Percentiles rank a stretch among this genome's conserved stretches.
These are phyloP conservation scores for Lactarius akahatsu DNA, from an alignment of 768 basidiomycete genomes.

Conservation along the genomic window DNA sequence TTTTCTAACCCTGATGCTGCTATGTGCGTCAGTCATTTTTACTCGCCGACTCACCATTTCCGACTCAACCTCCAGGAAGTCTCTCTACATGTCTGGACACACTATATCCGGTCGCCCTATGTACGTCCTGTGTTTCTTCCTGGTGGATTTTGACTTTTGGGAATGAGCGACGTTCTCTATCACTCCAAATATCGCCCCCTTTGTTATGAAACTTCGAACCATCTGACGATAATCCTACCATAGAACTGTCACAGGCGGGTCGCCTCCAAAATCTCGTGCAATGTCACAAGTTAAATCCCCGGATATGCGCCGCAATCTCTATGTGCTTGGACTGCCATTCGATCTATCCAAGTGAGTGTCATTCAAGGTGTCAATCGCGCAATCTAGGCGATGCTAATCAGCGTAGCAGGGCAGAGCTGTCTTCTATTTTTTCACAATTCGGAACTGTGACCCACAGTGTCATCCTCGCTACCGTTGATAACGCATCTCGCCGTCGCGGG, in stretches of 20 bases:
- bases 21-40: slow-evolving; percentile 41
- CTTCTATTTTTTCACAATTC: slow-evolving; percentile 57
- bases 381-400: background rate
- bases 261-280: slow-evolving; percentile 28
- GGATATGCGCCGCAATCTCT: slow-evolving; percentile 70
- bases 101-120: slow-evolving; percentile 51
- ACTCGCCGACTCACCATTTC: slow-evolving; percentile 16
- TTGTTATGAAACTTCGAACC: background rate
- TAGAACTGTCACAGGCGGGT: slow-evolving; percentile 32
- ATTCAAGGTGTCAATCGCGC: slow-evolving; percentile 30
- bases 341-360: slow-evolving; percentile 67
- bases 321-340: slow-evolving; percentile 81
- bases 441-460: slow-evolving; percentile 75
- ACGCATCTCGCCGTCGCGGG: slow-evolving; percentile 77
- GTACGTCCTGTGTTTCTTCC: slow-evolving; percentile 43
- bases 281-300: slow-evolving; percentile 37
- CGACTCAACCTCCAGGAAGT: slow-evolving; percentile 47
- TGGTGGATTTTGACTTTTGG: background rate
- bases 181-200: background rate
- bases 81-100: slow-evolving; percentile 65
- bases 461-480: slow-evolving; percentile 81
- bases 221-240: slow-evolving; percentile 3
- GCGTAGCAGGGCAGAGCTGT: slow-evolving; percentile 52
- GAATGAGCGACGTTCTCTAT: background rate
- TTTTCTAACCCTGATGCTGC: slow-evolving; percentile 55